Evolutionary conservation across 2,329 filamentous ascomycete genomes (phyloP), one percentile per base, ranked within the genome.

Genomic region (Daldinia sp.): DNA sequence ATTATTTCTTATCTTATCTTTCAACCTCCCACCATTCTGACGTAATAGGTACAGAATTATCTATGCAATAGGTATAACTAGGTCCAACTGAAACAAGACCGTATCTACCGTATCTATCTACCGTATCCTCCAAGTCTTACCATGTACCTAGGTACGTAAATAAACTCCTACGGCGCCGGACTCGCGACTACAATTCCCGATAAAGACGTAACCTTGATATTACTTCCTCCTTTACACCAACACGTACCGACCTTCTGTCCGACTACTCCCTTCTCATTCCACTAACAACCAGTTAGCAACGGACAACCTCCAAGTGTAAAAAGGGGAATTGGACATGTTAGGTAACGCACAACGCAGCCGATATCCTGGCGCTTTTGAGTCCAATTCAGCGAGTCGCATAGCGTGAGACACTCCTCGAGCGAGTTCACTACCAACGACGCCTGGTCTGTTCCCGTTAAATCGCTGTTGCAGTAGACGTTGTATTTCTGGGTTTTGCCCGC

Each of bases 301-400:
- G 11, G n/a, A 4, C 8, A n/a, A 41, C 21, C 27, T 27, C n/a
- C 21, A 13, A 9, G 5, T 21, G 1, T 2, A 21, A n/a, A 45
- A 3, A 15, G 19, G 19, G 2, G 6, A 10, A 17, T 9, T 19
- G 1, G 15, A 7, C 19, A 19, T 11, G n/a, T n/a, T n/a, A n/a
- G n/a, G n/a, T n/a, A 11, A 43, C 39, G 21, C 27, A 45, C 39
- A 6, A 58, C 58, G 2, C 35, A 47, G 13, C 62, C 58, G 17
- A 64, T 30, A 39, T 64, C 49, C 4, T 15, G 48, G 15, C 58
- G 58, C 4, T 58, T 51, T 32, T 64, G 54, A 3, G 15, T 32
- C 37, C 37, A 52, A n/a, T 65, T 62, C 17, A 65, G 30, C 17
- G 58, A 64, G 41, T 59, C 58, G 54, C 58, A 65, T 10, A 65